Evolutionary conservation across 352 stramenopile species (phyloP).

Genomic region (Phytophthora vignae): DNA sequence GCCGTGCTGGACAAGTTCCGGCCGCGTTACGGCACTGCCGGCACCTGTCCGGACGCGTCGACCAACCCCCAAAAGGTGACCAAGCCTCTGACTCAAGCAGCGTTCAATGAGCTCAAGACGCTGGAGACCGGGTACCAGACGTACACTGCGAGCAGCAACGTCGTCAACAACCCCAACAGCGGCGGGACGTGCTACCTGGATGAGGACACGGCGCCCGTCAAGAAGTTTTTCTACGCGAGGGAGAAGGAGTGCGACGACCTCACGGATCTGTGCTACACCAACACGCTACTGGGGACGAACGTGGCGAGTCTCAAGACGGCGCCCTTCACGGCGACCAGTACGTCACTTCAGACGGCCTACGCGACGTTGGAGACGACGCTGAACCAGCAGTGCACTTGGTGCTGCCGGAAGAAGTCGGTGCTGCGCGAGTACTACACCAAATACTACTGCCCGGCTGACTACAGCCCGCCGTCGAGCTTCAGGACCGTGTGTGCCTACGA

Average conservation of each 20-base stretch:
- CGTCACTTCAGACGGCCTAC: background rate
- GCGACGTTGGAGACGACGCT: background rate
- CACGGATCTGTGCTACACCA: conserved; percentile 13
- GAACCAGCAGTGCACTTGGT: conserved; percentile 14
- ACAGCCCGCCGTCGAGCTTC: background rate
- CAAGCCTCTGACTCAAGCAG: background rate
- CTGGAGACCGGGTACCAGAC: background rate
- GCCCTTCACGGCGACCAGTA: background rate
- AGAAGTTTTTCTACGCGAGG: conserved; percentile 9
- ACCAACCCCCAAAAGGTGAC: conserved; percentile 5
- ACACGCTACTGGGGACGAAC: background rate
- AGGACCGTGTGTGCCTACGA: background rate
- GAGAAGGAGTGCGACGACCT: conserved; percentile 3
- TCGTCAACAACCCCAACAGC: conserved; percentile 18
- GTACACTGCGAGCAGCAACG: conserved; percentile 13
- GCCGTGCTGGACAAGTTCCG: conserved; percentile 33
- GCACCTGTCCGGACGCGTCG: background rate
- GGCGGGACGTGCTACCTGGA: background rate
- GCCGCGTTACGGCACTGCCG: background rate
- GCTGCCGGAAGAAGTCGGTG: conserved; percentile 13
- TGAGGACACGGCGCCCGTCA: background rate
- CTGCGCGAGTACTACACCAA: conserved; percentile 12
- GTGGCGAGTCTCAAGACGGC: conserved; percentile 8
- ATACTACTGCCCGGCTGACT: conserved; percentile 9
- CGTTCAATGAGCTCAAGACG: background rate